A percentile compares a stretch with the other conserved stretches of the same genome.
phyloP scores from a whole-genome alignment of 805 yeast genomes.

The Yarrowia sp. region DNA sequence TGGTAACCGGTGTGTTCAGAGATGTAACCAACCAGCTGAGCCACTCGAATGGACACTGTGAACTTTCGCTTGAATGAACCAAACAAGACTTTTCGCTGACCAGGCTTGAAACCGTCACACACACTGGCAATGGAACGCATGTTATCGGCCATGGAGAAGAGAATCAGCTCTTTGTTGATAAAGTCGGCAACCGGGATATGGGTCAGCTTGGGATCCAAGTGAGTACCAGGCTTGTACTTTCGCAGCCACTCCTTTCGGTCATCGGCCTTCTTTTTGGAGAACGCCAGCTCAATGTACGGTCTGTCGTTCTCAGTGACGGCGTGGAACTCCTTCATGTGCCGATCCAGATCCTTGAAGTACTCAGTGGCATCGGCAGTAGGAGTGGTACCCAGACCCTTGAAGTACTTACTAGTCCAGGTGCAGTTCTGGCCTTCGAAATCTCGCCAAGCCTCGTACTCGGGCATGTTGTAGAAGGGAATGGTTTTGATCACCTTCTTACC shows the following conservation, averaged over 20 bases:
- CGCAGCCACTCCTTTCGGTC: slow-evolving; percentile 97
- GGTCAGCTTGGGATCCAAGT: slow-evolving; percentile 69
- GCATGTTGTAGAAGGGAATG: slow-evolving; percentile 87
- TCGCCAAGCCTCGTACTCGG: slow-evolving; percentile 93
- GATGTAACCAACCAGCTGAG: slow-evolving; percentile 85
- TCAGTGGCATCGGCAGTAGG: slow-evolving; percentile 77
- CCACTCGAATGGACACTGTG: slow-evolving; percentile 77
- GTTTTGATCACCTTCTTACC: slow-evolving; percentile 46
- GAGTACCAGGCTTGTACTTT: slow-evolving; percentile 87
- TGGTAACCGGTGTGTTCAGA: slow-evolving; percentile 89
- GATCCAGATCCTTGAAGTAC: slow-evolving; percentile 80
- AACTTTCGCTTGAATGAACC: slow-evolving; percentile 84
- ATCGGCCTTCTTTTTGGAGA: slow-evolving; percentile 92
- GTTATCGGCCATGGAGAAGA: slow-evolving; percentile 96
- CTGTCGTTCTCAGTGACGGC: slow-evolving; percentile 72
- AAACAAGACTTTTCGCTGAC: slow-evolving; percentile 88
- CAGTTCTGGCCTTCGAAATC: slow-evolving; percentile 70
- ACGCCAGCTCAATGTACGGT: slow-evolving; percentile 81
- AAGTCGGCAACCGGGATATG: slow-evolving; percentile 90
- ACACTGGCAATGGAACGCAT: slow-evolving; percentile 92
- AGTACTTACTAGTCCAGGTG: slow-evolving; percentile 91
- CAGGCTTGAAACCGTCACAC: slow-evolving; percentile 94
- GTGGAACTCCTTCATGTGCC: slow-evolving; percentile 82
- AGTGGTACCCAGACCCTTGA: slow-evolving; percentile 98
- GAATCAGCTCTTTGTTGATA: slow-evolving; percentile 89